Evolutionary conservation across 495 filamentous ascomycete species (phyloP).

Genomic region (Hypomontagnella monticulosa): DNA sequence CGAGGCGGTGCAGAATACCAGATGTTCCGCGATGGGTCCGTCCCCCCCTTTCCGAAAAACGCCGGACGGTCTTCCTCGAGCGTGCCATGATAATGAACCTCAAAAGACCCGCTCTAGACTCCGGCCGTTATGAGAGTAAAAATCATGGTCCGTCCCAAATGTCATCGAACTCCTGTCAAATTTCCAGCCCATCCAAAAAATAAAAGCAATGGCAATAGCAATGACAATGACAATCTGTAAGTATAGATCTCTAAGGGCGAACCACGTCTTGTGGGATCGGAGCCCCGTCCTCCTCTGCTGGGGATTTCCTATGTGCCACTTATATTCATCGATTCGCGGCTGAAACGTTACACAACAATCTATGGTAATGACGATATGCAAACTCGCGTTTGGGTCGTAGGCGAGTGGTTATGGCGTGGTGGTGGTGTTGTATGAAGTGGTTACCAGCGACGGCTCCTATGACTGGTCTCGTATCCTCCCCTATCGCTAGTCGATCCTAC

Average conservation of each 20-base stretch:
- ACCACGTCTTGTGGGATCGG: conserved; percentile 10
- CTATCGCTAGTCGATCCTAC: conserved; percentile 44
- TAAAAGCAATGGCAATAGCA: conserved; percentile 25
- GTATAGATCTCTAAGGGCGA: conserved; percentile 28
- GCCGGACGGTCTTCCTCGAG: conserved; percentile 47
- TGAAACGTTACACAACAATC: conserved; percentile 19
- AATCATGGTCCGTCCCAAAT: conserved; percentile 31
- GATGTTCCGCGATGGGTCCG: conserved; percentile 19
- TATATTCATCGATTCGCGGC: conserved; percentile 6
- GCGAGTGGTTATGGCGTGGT: too few species aligned
- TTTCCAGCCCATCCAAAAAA: conserved; percentile 30
- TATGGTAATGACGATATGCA: conserved; percentile 21
- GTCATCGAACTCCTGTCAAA: conserved; percentile 33
- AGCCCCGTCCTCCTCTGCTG: neutral
- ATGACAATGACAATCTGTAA: conserved; percentile 38
- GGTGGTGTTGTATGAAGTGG: neutral
- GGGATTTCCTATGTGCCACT: conserved; percentile 11
- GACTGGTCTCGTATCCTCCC: conserved; percentile 46
- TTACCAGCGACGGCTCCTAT: conserved; percentile 48
- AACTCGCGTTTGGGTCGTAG: neutral
- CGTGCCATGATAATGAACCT: conserved; percentile 40
- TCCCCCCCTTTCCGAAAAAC: conserved; percentile 31
- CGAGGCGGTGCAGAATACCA: conserved; percentile 21
- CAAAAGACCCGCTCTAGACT: conserved; percentile 46
- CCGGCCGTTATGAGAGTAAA: conserved; percentile 37